Evolutionary conservation across 208 protist genomes (phyloP).

Genomic region (Trypanosoma avium): DNA sequence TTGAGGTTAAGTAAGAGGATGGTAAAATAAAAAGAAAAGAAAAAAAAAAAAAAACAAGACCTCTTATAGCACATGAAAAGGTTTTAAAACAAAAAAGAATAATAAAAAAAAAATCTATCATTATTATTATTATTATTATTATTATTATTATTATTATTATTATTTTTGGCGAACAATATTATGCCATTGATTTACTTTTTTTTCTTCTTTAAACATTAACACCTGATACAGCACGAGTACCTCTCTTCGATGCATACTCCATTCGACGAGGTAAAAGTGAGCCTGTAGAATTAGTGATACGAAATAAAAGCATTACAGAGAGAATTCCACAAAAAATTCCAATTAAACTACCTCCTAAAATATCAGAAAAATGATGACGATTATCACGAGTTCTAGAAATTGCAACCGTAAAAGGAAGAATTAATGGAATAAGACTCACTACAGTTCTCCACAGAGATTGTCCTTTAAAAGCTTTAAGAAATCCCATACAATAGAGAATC

Average conservation of each 20-base stretch:
- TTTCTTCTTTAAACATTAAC: too few relatives aligned
- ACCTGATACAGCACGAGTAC: neutral
- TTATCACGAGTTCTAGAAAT: slow-evolving; percentile 60
- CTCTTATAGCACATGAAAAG: too few relatives aligned
- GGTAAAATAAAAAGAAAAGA: too few relatives aligned
- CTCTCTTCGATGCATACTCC: slow-evolving; percentile 2
- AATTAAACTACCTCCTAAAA: slow-evolving; percentile 51
- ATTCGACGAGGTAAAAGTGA: slow-evolving; percentile 7
- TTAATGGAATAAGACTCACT: slow-evolving; percentile 30
- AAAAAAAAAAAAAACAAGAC: too few relatives aligned
- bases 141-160: too few relatives aligned
- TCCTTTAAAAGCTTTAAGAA: slow-evolving; percentile 20
- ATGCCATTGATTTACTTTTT: too few relatives aligned
- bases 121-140: too few relatives aligned
- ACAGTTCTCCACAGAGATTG: slow-evolving; percentile 10
- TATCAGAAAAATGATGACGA: slow-evolving; percentile 65
- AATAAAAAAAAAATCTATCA: too few relatives aligned
- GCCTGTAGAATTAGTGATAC: neutral
- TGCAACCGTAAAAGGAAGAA: slow-evolving; percentile 40
- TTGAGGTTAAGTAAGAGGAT: too few relatives aligned
- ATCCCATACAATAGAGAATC: slow-evolving; percentile 28
- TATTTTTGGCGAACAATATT: too few relatives aligned
- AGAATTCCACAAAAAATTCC: slow-evolving; percentile 20
- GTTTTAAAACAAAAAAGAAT: too few relatives aligned
- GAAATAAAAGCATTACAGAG: slow-evolving; percentile 26